These are phyloP conservation scores for Apiotrichum veenhuisii DNA, from an alignment of 1,284 basidiomycete genomes.

Conservation along the genomic window DNA sequence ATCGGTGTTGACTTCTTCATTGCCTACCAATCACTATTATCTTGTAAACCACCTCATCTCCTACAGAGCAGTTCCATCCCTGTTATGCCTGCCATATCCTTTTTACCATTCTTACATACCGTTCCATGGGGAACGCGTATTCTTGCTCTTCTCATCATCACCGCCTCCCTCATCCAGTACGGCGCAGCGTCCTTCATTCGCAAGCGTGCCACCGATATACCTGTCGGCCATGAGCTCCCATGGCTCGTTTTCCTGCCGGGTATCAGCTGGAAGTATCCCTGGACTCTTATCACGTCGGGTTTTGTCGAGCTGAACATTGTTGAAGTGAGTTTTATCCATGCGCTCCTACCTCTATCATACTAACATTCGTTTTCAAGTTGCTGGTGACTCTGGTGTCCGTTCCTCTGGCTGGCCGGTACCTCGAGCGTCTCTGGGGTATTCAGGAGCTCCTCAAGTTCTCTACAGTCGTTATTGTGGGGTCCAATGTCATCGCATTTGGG, in stretches of 20 bases:
- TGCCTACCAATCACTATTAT: too few relatives aligned
- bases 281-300: slow-evolving; percentile 83
- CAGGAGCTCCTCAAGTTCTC: slow-evolving; percentile 84
- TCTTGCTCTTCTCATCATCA: slow-evolving; percentile 66
- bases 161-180: slow-evolving; percentile 62
- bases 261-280: slow-evolving; percentile 78
- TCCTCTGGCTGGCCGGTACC: slow-evolving; percentile 77
- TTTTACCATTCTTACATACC: slow-evolving; percentile 47
- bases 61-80: neutral
- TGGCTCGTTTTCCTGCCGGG: slow-evolving; percentile 85
- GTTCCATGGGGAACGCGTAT: slow-evolving; percentile 62
- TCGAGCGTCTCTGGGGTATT: slow-evolving; percentile 90
- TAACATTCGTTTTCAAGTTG: slow-evolving; percentile 55
- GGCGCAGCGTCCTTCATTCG: slow-evolving; percentile 40
- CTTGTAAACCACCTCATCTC: neutral
- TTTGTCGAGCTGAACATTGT: slow-evolving; percentile 79
- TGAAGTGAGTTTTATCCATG: slow-evolving; percentile 66
- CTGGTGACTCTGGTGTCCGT: slow-evolving; percentile 71
- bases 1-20: too few relatives aligned
- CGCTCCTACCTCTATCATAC: neutral
- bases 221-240: slow-evolving; percentile 53
- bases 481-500: slow-evolving; percentile 80
- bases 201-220: slow-evolving; percentile 2
- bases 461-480: slow-evolving; percentile 67
- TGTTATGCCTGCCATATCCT: slow-evolving; percentile 46